Conservation (phyloP, 2,329 filamentous ascomycete genomes). For the Pseudogymnoascus destructans region DNA sequence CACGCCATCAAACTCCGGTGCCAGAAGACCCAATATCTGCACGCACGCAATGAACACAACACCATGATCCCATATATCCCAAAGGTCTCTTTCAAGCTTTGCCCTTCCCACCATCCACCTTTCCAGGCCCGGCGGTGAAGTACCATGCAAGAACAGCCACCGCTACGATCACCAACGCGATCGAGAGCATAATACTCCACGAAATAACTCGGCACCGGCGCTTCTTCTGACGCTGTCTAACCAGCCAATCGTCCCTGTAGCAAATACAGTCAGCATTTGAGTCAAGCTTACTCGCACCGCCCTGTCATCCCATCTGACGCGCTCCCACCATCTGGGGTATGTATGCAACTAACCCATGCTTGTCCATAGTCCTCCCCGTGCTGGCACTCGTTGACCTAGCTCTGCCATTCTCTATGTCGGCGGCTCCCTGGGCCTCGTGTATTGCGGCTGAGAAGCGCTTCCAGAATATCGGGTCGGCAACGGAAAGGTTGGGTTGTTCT, state of each 20-base stretch:
- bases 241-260: conserved; percentile 23
- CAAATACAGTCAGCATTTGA: conserved; percentile 7
- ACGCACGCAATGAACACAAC: neutral
- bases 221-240: conserved; percentile 24
- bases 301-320: neutral
- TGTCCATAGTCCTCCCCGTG: conserved; percentile 15
- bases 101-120: neutral
- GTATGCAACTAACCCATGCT: conserved; percentile 3
- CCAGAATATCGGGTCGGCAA: conserved; percentile 24
- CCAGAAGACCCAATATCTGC: neutral
- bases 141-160: conserved; percentile 21
- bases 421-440: conserved; percentile 20
- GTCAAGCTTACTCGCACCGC: neutral
- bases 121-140: conserved; percentile 15
- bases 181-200: conserved; percentile 16
- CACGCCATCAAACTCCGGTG: neutral
- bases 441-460: conserved; percentile 25
- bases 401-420: conserved; percentile 17
- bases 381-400: conserved; percentile 13
- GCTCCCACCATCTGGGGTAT: neutral
- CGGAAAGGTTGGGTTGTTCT: neutral
- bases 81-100: neutral
- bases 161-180: conserved; percentile 18
- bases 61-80: neutral
- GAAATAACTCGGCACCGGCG: conserved; percentile 20